phyloP scores from a whole-genome alignment of 2,329 filamentous ascomycete species.

The Pseudogymnoascus sp. region DNA sequence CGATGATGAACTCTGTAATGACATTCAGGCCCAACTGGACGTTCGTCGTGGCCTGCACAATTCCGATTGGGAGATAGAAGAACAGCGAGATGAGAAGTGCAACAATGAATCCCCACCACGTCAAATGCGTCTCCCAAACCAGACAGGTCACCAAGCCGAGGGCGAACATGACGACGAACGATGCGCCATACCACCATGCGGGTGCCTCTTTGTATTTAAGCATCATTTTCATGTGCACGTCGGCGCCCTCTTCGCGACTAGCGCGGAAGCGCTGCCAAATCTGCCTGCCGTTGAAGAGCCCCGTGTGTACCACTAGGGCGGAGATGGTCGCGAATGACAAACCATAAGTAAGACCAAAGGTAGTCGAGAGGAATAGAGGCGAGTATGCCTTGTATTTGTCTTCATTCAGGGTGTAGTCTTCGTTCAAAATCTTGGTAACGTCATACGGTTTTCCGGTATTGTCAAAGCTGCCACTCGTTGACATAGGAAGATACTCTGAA shows the following conservation, averaged over 20 bases:
- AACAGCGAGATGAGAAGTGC: slow-evolving; percentile 27
- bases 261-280: slow-evolving; percentile 42
- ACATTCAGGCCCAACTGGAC: slow-evolving; percentile 42
- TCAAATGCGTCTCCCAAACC: slow-evolving; percentile 54
- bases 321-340: slow-evolving; percentile 61
- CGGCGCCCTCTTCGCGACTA: slow-evolving; percentile 35
- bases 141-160: slow-evolving; percentile 41
- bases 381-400: slow-evolving; percentile 57
- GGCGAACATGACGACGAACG: slow-evolving; percentile 43
- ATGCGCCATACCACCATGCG: slow-evolving; percentile 47
- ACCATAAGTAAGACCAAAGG: slow-evolving; percentile 49
- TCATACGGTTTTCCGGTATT: slow-evolving; percentile 56
- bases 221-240: slow-evolving; percentile 51
- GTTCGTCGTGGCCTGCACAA: slow-evolving; percentile 42
- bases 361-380: slow-evolving; percentile 56
- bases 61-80: slow-evolving; percentile 31
- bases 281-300: slow-evolving; percentile 58
- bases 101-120: slow-evolving; percentile 31
- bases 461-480: slow-evolving; percentile 55
- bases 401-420: slow-evolving; percentile 50
- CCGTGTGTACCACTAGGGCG: slow-evolving; percentile 54
- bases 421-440: slow-evolving; percentile 51
- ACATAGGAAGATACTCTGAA: slow-evolving; percentile 54
- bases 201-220: slow-evolving; percentile 47
- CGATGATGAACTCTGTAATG: slow-evolving; percentile 42